Percentiles rank a stretch among this genome's conserved stretches.
phyloP scores from a whole-genome alignment of 768 basidiomycete species.

The Russula abietina region DNA sequence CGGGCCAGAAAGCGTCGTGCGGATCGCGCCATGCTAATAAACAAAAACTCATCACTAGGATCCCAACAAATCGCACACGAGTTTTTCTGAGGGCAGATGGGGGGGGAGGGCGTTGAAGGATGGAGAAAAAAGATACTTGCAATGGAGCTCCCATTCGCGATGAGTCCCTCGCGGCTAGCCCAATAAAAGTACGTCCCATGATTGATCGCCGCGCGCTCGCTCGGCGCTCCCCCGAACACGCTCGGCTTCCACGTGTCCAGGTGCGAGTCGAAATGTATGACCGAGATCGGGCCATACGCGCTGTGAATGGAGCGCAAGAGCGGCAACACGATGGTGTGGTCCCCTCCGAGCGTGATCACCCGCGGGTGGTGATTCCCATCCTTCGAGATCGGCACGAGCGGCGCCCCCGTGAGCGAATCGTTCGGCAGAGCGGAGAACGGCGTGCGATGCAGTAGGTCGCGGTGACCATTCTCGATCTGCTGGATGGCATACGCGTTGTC shows the following conservation, averaged over 20 bases:
- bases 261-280: constrained; percentile 86
- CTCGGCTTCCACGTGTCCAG: constrained; percentile 74
- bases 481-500: constrained; percentile 68
- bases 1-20: constrained; percentile 73
- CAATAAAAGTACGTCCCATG: constrained; percentile 91
- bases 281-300: constrained; percentile 72
- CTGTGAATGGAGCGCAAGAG: constrained; percentile 63
- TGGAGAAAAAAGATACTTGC: constrained; percentile 54
- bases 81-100: constrained; percentile 23
- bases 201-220: constrained; percentile 67
- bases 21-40: constrained; percentile 77
- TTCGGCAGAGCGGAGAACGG: constrained; percentile 59
- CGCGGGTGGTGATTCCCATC: constrained; percentile 76
- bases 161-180: constrained; percentile 76
- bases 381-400: constrained; percentile 50
- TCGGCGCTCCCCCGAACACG: constrained; percentile 69
- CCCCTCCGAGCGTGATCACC: constrained; percentile 79
- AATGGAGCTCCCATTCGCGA: constrained; percentile 73
- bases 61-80: constrained; percentile 44
- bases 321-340: constrained; percentile 76
- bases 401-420: constrained; percentile 52
- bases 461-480: constrained; percentile 71
- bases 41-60: constrained; percentile 53
- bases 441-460: constrained; percentile 57
- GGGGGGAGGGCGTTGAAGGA: neutral